Percentiles rank a stretch among this genome's conserved stretches.
phyloP scores from a whole-genome alignment of 78 protist species.

The Cyanophora paradoxa region DNA sequence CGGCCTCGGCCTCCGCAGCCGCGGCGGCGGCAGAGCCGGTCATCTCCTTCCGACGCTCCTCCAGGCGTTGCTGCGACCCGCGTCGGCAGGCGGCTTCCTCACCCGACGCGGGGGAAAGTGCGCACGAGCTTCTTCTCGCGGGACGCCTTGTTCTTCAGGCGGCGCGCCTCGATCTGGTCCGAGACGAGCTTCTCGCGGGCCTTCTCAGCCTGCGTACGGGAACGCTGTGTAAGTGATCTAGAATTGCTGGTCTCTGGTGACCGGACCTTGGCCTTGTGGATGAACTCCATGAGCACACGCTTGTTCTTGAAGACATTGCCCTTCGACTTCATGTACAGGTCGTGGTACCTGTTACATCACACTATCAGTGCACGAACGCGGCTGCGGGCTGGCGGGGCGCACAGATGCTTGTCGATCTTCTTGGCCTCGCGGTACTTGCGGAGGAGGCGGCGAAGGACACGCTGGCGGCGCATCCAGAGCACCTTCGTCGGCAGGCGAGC shows the following conservation, averaged over 20 bases:
- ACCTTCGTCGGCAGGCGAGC: constrained; percentile 95
- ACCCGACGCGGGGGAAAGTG: no score
- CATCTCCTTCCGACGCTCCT: no score
- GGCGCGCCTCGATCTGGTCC: constrained; percentile 94
- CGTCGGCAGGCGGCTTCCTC: no score
- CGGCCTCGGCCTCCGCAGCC: no score
- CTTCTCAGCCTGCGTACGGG: no score
- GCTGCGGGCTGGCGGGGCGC: no score
- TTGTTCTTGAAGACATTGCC: constrained; percentile 99
- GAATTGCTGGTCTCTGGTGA: neutral
- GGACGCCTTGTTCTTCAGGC: constrained; percentile 43
- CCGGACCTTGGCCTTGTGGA: constrained; percentile 79
- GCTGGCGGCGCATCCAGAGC: constrained; percentile 95
- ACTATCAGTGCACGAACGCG: no score
- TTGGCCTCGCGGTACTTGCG: constrained; percentile 89
- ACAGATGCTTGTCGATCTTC: constrained; percentile 90
- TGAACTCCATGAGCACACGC: constrained; percentile 94
- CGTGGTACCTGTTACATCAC: constrained; percentile 75
- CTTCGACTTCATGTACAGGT: constrained; percentile 89
- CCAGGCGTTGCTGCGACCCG: no score
- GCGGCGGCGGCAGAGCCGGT: no score
- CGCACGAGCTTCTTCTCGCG: constrained; percentile 16
- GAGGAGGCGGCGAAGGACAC: constrained; percentile 97
- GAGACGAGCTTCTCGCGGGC: constrained; percentile 65
- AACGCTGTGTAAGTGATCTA: neutral